Conservation (phyloP, 257 asterid genomes). For the Lantana camara region DNA sequence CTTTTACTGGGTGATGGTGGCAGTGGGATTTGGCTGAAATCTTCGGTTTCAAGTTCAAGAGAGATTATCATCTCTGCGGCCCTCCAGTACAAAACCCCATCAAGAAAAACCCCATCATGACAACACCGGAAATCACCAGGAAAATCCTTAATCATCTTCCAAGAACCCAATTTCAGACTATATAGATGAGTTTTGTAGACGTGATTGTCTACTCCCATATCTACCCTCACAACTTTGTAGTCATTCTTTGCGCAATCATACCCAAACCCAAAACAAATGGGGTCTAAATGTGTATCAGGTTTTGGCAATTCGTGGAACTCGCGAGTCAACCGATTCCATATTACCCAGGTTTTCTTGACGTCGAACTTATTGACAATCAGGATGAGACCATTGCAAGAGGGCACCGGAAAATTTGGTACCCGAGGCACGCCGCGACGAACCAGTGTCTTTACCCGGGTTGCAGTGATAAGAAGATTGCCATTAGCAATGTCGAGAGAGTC, state of each 20-base stretch:
- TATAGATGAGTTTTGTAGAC: not conserved
- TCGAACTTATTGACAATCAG: too few relatives aligned
- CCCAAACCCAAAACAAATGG: not conserved
- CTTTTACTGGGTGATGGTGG: not conserved
- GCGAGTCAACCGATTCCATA: conserved; percentile 14
- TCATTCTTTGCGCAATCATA: conserved; percentile 9
- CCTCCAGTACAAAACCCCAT: conserved; percentile 21
- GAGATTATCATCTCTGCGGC: not conserved
- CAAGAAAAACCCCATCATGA: not conserved
- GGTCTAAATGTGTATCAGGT: not conserved
- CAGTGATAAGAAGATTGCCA: not conserved
- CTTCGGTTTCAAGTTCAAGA: conserved; percentile 8
- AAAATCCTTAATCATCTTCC: conserved; percentile 11
- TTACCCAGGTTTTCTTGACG: not conserved
- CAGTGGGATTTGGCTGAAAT: not conserved
- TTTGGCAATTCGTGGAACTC: conserved; percentile 10
- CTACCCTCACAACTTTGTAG: conserved; percentile 23
- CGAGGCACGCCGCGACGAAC: not conserved
- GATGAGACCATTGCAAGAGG: conserved; percentile 24
- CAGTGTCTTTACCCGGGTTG: not conserved
- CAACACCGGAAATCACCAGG: not conserved
- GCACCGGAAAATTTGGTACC: not conserved
- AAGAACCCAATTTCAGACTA: conserved; percentile 14
- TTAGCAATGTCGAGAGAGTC: not conserved
- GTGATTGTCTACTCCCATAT: too few relatives aligned